Evolutionary conservation across 257 asterid genomes (phyloP).

Genomic region (Lycium ferocissimum): DNA sequence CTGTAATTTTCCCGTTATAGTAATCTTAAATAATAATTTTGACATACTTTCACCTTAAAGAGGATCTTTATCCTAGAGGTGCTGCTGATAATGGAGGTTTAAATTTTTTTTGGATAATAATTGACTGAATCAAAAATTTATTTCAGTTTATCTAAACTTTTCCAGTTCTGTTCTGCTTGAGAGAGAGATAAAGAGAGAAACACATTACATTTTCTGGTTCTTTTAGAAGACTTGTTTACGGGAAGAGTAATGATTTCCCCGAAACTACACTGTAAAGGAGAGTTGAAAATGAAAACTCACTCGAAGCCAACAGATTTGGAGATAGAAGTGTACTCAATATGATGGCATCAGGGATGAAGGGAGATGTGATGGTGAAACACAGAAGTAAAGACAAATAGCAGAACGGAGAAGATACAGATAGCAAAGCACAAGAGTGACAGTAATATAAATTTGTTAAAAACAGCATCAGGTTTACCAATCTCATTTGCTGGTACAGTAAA

Average conservation of each 20-base stretch:
- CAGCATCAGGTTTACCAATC: neutral
- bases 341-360: neutral
- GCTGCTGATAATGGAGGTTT: neutral
- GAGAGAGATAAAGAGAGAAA: neutral
- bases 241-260: neutral
- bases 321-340: neutral
- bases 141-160: neutral
- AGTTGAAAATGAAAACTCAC: neutral
- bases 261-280: neutral
- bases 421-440: neutral
- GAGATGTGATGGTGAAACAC: neutral
- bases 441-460: neutral
- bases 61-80: neutral
- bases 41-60: neutral
- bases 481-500: neutral
- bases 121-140: neutral
- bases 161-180: neutral
- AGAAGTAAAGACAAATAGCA: neutral
- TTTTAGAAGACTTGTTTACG: constrained; percentile 3
- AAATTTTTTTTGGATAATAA: neutral
- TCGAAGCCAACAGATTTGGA: neutral
- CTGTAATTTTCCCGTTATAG: no score
- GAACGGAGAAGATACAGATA: neutral
- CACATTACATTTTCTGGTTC: neutral
- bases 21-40: neutral